These are phyloP conservation scores for Candida endomychidarum DNA, from an alignment of 805 yeast species.

Conservation along the genomic window DNA sequence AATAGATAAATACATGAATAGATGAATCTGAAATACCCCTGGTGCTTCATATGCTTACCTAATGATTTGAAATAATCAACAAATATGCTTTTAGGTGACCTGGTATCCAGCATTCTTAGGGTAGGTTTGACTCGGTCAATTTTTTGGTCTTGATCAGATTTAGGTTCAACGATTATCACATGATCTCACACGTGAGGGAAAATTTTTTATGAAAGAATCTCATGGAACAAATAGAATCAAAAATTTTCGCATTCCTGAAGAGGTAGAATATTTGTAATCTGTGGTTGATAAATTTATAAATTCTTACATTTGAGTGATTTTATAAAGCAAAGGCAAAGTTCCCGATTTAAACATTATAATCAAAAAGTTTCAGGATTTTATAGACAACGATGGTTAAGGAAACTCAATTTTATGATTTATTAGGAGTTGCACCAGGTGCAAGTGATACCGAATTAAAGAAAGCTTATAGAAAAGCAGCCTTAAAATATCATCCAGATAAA, in stretches of 20 bases:
- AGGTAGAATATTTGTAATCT: constrained; percentile 5
- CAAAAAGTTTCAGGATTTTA: background rate
- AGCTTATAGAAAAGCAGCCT: constrained; percentile 79
- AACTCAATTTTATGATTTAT: constrained; percentile 69
- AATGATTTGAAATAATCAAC: too few relatives aligned
- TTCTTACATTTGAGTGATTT: too few relatives aligned
- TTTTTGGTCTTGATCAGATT: background rate
- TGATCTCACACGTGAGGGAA: background rate
- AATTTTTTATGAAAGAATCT: constrained; percentile 5
- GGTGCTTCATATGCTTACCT: too few relatives aligned
- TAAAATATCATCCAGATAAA: constrained; percentile 83
- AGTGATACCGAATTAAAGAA: constrained; percentile 72
- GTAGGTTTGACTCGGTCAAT: too few relatives aligned
- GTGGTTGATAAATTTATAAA: background rate
- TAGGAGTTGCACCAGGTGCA: constrained; percentile 72
- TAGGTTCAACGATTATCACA: too few relatives aligned
- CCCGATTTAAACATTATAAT: background rate
- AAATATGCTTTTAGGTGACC: too few relatives aligned
- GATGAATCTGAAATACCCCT: too few relatives aligned
- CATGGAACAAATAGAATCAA: constrained; percentile 10
- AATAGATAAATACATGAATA: too few relatives aligned
- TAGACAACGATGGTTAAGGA: constrained; percentile 65
- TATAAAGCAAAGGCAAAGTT: background rate
- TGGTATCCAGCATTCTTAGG: too few relatives aligned
- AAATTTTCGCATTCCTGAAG: constrained; percentile 7